Conservation (phyloP, 2,329 filamentous ascomycete genomes). For the Helicocarpus griseus region DNA sequence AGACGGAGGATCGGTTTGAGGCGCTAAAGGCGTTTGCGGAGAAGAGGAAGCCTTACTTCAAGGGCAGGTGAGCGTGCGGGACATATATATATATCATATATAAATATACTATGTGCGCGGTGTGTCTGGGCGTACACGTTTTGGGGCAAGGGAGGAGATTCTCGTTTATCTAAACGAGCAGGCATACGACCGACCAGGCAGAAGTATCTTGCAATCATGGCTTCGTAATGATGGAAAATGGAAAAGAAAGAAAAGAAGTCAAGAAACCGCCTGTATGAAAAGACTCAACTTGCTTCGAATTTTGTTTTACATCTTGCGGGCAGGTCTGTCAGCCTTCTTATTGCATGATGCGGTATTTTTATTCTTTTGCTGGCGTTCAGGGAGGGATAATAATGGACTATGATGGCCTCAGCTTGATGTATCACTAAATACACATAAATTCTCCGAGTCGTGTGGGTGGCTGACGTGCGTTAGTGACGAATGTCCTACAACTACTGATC, state of each 20-base stretch:
- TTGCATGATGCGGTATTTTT: background rate
- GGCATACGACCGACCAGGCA: background rate
- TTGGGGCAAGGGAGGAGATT: background rate
- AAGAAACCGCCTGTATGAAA: background rate
- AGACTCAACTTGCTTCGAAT: background rate
- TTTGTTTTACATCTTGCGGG: background rate
- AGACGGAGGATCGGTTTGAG: slow-evolving; percentile 78
- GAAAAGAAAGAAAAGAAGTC: background rate
- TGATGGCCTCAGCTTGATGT: too few species aligned
- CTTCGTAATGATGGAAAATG: too few species aligned
- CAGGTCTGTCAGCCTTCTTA: background rate
- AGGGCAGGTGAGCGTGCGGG: slow-evolving; percentile 36
- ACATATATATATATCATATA: too few species aligned
- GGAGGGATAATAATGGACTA: too few species aligned
- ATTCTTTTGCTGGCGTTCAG: too few species aligned
- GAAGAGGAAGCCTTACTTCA: slow-evolving; percentile 63
- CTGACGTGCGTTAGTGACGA: background rate
- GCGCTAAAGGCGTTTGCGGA: slow-evolving; percentile 76
- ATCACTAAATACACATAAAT: too few species aligned
- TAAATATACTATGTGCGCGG: too few species aligned
- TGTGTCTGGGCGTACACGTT: too few species aligned
- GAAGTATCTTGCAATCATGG: too few species aligned
- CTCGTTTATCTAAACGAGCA: background rate
- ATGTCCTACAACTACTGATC: too few species aligned
- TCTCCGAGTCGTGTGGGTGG: background rate